Conservation (phyloP, 306 rosid genomes). For the Ziziphus jujuba region DNA sequence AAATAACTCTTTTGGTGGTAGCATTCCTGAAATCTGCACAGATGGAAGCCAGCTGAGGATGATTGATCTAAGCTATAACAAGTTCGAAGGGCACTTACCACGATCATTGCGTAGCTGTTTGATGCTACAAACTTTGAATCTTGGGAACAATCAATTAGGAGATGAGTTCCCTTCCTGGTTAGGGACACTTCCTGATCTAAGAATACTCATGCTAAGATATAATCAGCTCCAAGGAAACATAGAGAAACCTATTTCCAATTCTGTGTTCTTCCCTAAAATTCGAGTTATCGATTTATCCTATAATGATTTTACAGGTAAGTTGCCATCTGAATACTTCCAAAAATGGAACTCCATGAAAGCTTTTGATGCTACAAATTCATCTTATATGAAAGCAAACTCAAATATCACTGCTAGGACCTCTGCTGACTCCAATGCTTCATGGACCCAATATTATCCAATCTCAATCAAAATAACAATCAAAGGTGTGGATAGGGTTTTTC, state of each 20-base stretch:
- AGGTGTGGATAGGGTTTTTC: conserved; percentile 5
- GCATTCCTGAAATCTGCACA: too few species aligned
- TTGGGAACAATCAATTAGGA: not conserved
- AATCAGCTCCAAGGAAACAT: conserved; percentile 3
- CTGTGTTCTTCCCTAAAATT: not conserved
- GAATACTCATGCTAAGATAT: not conserved
- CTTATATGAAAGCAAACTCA: not conserved
- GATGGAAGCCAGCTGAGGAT: too few species aligned
- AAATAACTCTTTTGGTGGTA: too few species aligned
- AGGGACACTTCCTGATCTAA: conserved; percentile 3
- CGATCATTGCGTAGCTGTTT: not conserved
- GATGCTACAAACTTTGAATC: not conserved
- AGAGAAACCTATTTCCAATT: not conserved
- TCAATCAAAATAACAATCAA: conserved; percentile 6
- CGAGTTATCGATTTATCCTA: not conserved
- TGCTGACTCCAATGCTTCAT: too few species aligned
- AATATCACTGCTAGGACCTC: not conserved
- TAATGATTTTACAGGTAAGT: not conserved
- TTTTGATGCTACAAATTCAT: not conserved
- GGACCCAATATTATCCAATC: not conserved
- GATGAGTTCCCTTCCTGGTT: conserved; percentile 7
- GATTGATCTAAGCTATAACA: too few species aligned
- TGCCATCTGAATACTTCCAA: not conserved
- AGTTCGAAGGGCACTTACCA: too few species aligned
- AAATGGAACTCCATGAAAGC: conserved; percentile 11